Evolutionary conservation across 495 filamentous ascomycete species (phyloP).

Genomic region (Aspergillus sparsus): DNA sequence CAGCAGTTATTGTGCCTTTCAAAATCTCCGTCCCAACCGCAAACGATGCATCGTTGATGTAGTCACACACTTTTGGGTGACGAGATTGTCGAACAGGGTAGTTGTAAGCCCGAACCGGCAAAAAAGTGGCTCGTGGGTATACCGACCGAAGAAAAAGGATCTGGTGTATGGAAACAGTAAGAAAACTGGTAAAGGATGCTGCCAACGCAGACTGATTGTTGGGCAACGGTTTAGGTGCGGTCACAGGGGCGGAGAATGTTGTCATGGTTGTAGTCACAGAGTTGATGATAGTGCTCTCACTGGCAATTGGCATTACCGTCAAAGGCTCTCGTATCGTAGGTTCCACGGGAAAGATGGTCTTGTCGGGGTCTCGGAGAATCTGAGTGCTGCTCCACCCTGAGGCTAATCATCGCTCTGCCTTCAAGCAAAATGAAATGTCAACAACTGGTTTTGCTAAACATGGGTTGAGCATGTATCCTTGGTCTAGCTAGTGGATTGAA

Average conservation of each 20-base stretch:
- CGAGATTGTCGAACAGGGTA: conserved; percentile 85
- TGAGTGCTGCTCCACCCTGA: conserved; percentile 52
- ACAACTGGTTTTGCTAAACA: conserved; percentile 22
- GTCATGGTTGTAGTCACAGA: conserved; percentile 49
- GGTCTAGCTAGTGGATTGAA: background rate
- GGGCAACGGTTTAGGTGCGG: conserved; percentile 45
- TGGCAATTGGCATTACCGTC: conserved; percentile 52
- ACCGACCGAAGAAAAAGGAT: conserved; percentile 85
- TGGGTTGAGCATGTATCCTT: conserved; percentile 10
- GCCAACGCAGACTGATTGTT: conserved; percentile 50
- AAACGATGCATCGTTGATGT: conserved; percentile 81
- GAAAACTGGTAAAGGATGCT: conserved; percentile 65
- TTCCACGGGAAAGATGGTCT: conserved; percentile 42
- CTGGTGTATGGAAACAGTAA: conserved; percentile 87
- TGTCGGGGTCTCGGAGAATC: conserved; percentile 48
- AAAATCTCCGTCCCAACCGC: conserved; percentile 74
- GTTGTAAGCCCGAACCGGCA: conserved; percentile 82
- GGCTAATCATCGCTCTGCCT: conserved; percentile 56
- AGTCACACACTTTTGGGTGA: conserved; percentile 87
- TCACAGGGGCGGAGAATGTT: conserved; percentile 47
- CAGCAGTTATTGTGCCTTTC: conserved; percentile 65
- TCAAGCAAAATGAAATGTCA: conserved; percentile 39
- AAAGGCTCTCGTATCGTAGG: conserved; percentile 39
- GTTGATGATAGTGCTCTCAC: conserved; percentile 46
- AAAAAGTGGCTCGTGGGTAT: conserved; percentile 80